phyloP scores from a whole-genome alignment of 257 asterid species.

The Fraxinus anomala region DNA sequence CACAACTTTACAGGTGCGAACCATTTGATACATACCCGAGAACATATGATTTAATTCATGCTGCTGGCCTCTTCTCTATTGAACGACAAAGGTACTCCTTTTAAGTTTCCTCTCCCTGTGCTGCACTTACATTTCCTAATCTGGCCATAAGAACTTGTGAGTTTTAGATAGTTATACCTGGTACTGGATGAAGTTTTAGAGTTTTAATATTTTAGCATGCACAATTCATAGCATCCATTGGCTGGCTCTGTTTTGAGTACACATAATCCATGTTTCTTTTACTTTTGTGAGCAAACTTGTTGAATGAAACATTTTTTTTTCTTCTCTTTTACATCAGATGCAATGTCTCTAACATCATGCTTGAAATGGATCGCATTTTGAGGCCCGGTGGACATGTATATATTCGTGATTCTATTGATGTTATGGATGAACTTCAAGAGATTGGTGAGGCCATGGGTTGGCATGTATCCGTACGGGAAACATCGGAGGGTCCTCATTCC shows the following conservation, averaged over 20 bases:
- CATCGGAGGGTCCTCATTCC: conserved; percentile 55
- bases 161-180: neutral
- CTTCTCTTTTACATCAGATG: conserved; percentile 36
- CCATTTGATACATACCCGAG: conserved; percentile 75
- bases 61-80: conserved; percentile 59
- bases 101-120: neutral
- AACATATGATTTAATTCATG: conserved; percentile 82
- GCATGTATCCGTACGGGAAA: conserved; percentile 36
- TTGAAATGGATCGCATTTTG: conserved; percentile 55
- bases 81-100: conserved; percentile 50
- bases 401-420: conserved; percentile 45
- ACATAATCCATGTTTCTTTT: conserved; percentile 5
- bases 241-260: neutral
- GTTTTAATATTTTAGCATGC: conserved; percentile 3
- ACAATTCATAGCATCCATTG: neutral
- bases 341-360: conserved; percentile 49
- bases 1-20: conserved; percentile 56
- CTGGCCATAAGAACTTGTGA: neutral
- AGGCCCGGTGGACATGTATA: conserved; percentile 50
- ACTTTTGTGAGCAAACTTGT: neutral
- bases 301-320: neutral
- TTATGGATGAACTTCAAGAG: conserved; percentile 46
- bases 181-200: neutral
- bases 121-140: conserved; percentile 5
- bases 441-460: conserved; percentile 52